Conservation (phyloP, 305 asterid genomes). For the Solanum hybrid region DNA sequence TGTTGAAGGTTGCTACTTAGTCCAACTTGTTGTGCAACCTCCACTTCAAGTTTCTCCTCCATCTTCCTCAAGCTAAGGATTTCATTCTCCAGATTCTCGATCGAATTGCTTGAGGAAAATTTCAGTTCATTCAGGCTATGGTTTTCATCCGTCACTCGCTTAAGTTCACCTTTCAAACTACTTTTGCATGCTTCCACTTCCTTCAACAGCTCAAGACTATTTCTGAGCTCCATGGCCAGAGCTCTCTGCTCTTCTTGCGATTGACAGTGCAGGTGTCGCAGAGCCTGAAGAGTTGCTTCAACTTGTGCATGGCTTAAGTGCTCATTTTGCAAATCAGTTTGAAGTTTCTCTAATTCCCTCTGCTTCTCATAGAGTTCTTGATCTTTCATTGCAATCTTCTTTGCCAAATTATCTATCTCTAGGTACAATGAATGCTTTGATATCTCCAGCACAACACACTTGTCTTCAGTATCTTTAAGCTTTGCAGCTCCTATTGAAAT, state of each 20-base stretch:
- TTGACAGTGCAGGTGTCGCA: constrained; percentile 48
- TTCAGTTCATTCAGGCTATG: constrained; percentile 37
- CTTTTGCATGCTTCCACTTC: constrained; percentile 51
- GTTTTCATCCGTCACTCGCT: constrained; percentile 44
- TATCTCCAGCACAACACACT: constrained; percentile 45
- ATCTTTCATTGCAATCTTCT: constrained; percentile 56
- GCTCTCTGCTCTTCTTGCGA: constrained; percentile 62
- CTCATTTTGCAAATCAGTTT: constrained; percentile 42
- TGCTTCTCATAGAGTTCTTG: constrained; percentile 61
- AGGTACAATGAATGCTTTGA: constrained; percentile 46
- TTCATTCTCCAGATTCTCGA: constrained; percentile 50
- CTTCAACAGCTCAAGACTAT: constrained; percentile 42
- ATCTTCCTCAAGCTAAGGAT: constrained; percentile 50
- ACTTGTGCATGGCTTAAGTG: constrained; percentile 31
- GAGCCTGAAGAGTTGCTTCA: constrained; percentile 52
- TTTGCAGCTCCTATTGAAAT: constrained; percentile 36
- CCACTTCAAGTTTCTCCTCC: constrained; percentile 66
- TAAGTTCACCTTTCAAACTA: constrained; percentile 48
- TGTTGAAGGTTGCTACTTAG: constrained; percentile 43
- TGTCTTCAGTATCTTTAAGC: constrained; percentile 56
- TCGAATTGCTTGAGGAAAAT: constrained; percentile 33
- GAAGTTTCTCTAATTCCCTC: constrained; percentile 60
- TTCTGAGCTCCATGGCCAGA: constrained; percentile 45
- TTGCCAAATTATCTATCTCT: constrained; percentile 64
- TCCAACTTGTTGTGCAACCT: constrained; percentile 42